These are phyloP conservation scores for Trichophyton mentagrophytes DNA, from an alignment of 2,329 filamentous ascomycete genomes.

Conservation along the genomic window DNA sequence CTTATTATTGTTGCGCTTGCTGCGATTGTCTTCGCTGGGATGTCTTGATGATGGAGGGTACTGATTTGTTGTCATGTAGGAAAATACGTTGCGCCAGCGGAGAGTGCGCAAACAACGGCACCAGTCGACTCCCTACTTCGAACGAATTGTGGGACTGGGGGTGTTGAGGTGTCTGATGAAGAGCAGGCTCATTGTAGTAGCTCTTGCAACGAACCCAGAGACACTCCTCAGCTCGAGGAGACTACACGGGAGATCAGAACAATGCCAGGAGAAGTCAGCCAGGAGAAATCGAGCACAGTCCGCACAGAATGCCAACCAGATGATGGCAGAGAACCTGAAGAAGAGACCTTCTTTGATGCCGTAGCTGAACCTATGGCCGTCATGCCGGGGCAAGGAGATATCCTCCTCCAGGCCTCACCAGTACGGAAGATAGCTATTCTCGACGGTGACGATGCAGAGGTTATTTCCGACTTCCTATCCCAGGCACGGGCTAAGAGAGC, in stretches of 20 bases:
- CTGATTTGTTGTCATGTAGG: neutral
- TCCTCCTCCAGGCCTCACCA: neutral
- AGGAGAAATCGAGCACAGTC: neutral
- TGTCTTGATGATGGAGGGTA: neutral
- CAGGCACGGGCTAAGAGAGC: slow-evolving; percentile 29
- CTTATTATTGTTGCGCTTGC: neutral
- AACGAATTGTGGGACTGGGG: neutral
- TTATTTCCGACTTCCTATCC: slow-evolving; percentile 31
- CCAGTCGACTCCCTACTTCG: neutral
- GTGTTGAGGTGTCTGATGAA: neutral
- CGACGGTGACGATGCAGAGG: slow-evolving; percentile 27
- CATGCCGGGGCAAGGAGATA: neutral
- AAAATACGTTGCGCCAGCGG: slow-evolving; percentile 3
- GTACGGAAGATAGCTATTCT: slow-evolving; percentile 19
- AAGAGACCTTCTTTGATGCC: neutral
- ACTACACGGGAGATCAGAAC: neutral
- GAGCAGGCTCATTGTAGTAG: neutral
- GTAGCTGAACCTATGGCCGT: neutral
- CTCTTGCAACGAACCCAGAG: neutral
- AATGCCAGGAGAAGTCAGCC: neutral
- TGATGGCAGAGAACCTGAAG: neutral
- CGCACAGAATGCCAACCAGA: neutral
- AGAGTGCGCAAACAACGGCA: neutral
- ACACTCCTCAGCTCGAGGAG: neutral
- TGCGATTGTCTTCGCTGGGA: neutral